Conservation (phyloP, 2,329 filamentous ascomycete species). For the Ceratocystis variospora region DNA sequence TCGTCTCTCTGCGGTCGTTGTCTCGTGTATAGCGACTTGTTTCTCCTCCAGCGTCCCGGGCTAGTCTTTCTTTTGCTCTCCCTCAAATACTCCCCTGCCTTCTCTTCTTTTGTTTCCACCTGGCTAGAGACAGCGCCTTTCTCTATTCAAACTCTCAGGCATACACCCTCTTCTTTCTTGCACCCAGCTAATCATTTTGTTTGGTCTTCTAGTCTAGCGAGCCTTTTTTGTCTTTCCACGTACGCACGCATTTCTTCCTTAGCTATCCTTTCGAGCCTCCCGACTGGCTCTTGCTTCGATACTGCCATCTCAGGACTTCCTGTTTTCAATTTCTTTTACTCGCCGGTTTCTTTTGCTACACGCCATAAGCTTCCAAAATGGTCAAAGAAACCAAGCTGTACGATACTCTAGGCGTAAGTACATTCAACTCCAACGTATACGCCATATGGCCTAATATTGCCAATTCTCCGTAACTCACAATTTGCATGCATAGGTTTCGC, state of each 20-base stretch:
- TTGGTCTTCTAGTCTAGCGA: not conserved
- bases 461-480: not conserved
- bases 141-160: too few species aligned
- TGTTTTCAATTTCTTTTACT: not conserved
- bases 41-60: not conserved
- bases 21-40: too few species aligned
- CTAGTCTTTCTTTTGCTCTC: not conserved
- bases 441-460: not conserved
- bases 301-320: not conserved
- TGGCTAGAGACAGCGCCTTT: not conserved
- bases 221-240: not conserved
- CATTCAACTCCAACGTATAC: not conserved
- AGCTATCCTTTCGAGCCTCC: not conserved
- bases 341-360: not conserved
- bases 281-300: not conserved
- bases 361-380: slow-evolving; percentile 34
- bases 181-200: not conserved
- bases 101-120: not conserved
- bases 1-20: not conserved
- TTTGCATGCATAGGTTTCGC: slow-evolving; percentile 46
- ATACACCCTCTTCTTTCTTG: too few species aligned
- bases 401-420: slow-evolving; percentile 60
- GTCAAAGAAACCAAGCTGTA: slow-evolving; percentile 69
- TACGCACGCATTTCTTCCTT: not conserved
- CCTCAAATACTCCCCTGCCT: not conserved